Evolutionary conservation across 2,329 filamentous ascomycete species (phyloP).

Genomic region (Leptosphaerulina australis): DNA sequence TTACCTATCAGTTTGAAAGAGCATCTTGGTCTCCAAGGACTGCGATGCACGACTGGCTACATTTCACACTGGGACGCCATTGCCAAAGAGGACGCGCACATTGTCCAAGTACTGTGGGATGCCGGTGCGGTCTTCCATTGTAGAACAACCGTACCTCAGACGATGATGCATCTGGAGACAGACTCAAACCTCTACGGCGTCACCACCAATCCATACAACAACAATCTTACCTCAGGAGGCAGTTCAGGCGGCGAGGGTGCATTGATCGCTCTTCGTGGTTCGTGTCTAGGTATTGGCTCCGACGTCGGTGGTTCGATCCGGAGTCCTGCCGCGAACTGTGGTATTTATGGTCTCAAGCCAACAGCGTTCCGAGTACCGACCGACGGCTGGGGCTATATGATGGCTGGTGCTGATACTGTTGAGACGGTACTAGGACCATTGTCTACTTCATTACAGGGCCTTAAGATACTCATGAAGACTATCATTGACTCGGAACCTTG

Average conservation of each 20-base stretch:
- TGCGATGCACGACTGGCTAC: conserved; percentile 58
- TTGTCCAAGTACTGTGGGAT: conserved; percentile 56
- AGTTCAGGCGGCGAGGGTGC: conserved; percentile 65
- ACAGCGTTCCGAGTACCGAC: conserved; percentile 54
- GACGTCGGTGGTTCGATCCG: conserved; percentile 29
- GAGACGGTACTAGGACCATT: conserved; percentile 61
- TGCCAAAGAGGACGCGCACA: conserved; percentile 54
- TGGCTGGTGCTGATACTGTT: conserved; percentile 55
- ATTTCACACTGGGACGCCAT: conserved; percentile 56
- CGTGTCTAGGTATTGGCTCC: conserved; percentile 57
- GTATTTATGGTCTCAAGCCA: conserved; percentile 49
- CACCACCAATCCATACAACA: conserved; percentile 62
- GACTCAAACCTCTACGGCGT: conserved; percentile 58
- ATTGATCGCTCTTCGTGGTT: conserved; percentile 59
- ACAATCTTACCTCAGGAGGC: conserved; percentile 58
- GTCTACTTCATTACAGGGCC: conserved; percentile 58
- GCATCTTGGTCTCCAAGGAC: conserved; percentile 57
- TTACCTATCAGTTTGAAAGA: conserved; percentile 61
- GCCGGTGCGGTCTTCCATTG: conserved; percentile 61
- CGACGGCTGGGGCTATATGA: conserved; percentile 51
- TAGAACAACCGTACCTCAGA: conserved; percentile 61
- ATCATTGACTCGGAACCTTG: conserved; percentile 62
- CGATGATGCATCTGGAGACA: conserved; percentile 60
- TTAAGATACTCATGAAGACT: conserved; percentile 60
- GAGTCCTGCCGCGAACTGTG: conserved; percentile 40